Base-by-base conservation (phyloP, 2,329 filamentous ascomycete genomes). In the Microcyclospora pomicola region DNA sequence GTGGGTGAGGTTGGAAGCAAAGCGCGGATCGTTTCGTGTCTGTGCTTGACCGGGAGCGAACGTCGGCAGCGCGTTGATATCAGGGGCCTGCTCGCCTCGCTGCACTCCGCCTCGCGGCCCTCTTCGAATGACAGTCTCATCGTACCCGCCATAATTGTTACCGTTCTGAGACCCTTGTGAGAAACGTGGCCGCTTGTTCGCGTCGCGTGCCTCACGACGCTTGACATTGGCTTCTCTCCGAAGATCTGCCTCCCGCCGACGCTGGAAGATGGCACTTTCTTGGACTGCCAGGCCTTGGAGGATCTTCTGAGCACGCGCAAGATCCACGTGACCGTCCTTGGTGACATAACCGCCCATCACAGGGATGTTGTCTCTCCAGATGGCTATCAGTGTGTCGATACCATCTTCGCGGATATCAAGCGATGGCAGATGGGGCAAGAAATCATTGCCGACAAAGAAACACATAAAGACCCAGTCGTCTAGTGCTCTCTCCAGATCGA, bases 401-500 rank as follows among this genome's bases (percentile, higher is more conserved):
- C 88, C 88, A 57, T 95, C 87, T 55, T 98, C 91, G 43, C 91
- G 77, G 58, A 98, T 96, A 59, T 96, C 91, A 41, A 98, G 71
- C 52, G 88, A 93, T n/a, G 91, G 91, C 41, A 98, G 68, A 69
- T 98, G 91, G 36, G 91, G 91, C 49, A 98, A 66, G 65, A 98
- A 98, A 66, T 98, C 92, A 61, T 98, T 98, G 49, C 88, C 88
- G 40, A 96, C 88, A 58, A 96, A 96, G 65, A 92, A 96, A 64
- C 88, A 96, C 77, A 96, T 91, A 60, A 96, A 96, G 11, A 96
- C 85, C 91, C 88, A 96, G 58, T 96, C 88, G 60, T 96, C 91
- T 42, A 96, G 74, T 16, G 87, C 87, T 47, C 91, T 78, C 62
- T 98, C 91, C 33, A 98, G 69, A 57, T 98, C 86, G 61, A 93